Percentiles rank a stretch among this genome's conserved stretches.
These are phyloP conservation scores for Phytophthora citrophthora DNA, from an alignment of 352 stramenopile genomes.

Conservation along the genomic window DNA sequence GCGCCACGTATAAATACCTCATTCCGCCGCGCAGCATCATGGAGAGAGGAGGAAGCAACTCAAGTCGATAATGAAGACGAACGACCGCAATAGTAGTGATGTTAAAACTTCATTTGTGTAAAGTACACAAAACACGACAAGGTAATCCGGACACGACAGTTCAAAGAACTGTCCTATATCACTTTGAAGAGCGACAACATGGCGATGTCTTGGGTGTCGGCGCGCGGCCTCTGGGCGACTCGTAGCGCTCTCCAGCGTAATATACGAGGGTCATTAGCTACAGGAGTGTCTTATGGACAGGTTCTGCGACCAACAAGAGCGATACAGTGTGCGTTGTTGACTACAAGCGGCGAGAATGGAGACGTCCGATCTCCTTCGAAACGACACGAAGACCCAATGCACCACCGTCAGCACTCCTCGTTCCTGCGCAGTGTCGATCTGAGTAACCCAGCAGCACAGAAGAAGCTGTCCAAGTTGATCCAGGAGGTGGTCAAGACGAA, in stretches of 20 bases:
- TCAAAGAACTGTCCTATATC: constrained; percentile 4
- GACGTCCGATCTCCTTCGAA: not conserved
- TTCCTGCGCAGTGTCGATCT: constrained; percentile 65
- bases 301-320: not conserved
- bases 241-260: constrained; percentile 6
- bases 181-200: not conserved
- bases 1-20: constrained; percentile 52
- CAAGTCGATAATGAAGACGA: not conserved
- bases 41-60: not conserved
- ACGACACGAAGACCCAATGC: constrained; percentile 4
- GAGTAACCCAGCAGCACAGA: constrained; percentile 41
- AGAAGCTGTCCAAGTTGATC: constrained; percentile 70
- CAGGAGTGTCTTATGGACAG: not conserved
- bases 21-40: constrained; percentile 64
- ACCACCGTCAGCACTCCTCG: constrained; percentile 38
- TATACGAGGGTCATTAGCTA: not conserved
- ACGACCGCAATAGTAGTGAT: not conserved
- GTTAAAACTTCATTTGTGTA: not conserved
- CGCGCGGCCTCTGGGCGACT: constrained; percentile 19
- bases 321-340: not conserved
- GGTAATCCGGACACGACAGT: not conserved
- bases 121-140: not conserved
- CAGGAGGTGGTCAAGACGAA: constrained; percentile 76
- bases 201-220: constrained; percentile 4
- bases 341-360: constrained; percentile 1